Evolutionary conservation across 2,329 filamentous ascomycete species (phyloP).

Genomic region (Penicillium italicum): DNA sequence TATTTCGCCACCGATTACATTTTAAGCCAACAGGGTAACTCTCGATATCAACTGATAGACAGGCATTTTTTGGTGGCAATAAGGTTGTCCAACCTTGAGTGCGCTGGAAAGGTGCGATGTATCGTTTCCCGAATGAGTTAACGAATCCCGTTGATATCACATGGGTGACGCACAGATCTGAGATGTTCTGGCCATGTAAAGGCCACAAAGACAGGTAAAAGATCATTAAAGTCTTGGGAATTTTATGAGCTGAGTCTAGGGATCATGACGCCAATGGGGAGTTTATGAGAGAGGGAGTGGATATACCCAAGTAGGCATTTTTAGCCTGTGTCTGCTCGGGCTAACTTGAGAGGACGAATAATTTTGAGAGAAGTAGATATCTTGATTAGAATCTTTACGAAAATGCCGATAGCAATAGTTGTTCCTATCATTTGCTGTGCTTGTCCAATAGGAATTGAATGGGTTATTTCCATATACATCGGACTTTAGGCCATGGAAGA

Average conservation of each 20-base stretch:
- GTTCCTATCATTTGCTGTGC: not conserved
- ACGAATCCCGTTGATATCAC: slow-evolving; percentile 23
- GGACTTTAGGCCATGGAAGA: too few species aligned
- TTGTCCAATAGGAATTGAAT: too few species aligned
- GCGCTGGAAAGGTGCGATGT: slow-evolving; percentile 15
- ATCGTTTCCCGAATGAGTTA: slow-evolving; percentile 34
- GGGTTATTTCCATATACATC: too few species aligned
- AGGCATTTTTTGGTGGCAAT: not conserved
- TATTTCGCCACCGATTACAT: not conserved
- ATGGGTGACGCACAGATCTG: not conserved
- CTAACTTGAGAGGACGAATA: not conserved
- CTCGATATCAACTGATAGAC: not conserved
- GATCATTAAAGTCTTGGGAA: not conserved
- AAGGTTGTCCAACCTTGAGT: slow-evolving; percentile 5
- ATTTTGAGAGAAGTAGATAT: not conserved
- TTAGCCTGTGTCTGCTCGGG: not conserved
- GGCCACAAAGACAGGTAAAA: not conserved
- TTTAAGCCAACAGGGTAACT: too few species aligned
- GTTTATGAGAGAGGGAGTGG: not conserved
- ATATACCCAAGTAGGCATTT: not conserved
- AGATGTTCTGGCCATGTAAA: not conserved
- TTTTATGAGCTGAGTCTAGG: too few species aligned
- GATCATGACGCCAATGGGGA: too few species aligned
- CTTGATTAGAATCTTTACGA: not conserved
- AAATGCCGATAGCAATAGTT: not conserved